A percentile compares a stretch with the other conserved stretches of the same genome.
Conservation (phyloP, 2,329 filamentous ascomycete genomes). For the Pseudocercospora ulei region DNA sequence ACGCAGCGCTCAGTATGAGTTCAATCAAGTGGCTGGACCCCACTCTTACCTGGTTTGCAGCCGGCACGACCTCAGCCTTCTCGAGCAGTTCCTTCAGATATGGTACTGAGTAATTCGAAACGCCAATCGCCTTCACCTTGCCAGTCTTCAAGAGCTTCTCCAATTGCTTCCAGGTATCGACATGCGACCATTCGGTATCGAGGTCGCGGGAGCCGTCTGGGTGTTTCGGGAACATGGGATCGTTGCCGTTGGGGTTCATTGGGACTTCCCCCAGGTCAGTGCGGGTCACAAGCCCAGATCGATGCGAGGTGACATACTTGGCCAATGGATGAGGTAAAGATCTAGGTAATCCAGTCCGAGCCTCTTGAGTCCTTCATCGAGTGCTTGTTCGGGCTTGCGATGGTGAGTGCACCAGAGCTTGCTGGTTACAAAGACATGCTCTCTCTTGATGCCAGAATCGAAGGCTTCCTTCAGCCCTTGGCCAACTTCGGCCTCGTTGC, state of each 20-base stretch:
- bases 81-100: conserved; percentile 44
- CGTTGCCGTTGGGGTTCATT: conserved; percentile 67
- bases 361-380: conserved; percentile 62
- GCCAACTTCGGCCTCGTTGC: conserved; percentile 75
- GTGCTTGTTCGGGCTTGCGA: conserved; percentile 55
- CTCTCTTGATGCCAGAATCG: conserved; percentile 56
- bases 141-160: conserved; percentile 50
- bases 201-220: conserved; percentile 66
- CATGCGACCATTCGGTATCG: conserved; percentile 56
- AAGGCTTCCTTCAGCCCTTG: conserved; percentile 66
- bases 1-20: conserved; percentile 27
- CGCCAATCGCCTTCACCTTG: conserved; percentile 44
- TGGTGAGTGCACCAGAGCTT: conserved; percentile 81
- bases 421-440: conserved; percentile 73
- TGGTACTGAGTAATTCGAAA: conserved; percentile 43
- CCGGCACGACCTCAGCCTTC: conserved; percentile 23
- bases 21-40: not conserved
- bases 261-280: conserved; percentile 56
- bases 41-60: conserved; percentile 24
- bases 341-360: conserved; percentile 74
- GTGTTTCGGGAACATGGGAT: conserved; percentile 62
- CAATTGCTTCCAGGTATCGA: conserved; percentile 68
- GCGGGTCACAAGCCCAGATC: not conserved
- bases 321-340: conserved; percentile 76
- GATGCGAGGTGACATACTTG: conserved; percentile 54